phyloP scores from a whole-genome alignment of 2,329 filamentous ascomycete species.

The Scleromitrula shiraiana region DNA sequence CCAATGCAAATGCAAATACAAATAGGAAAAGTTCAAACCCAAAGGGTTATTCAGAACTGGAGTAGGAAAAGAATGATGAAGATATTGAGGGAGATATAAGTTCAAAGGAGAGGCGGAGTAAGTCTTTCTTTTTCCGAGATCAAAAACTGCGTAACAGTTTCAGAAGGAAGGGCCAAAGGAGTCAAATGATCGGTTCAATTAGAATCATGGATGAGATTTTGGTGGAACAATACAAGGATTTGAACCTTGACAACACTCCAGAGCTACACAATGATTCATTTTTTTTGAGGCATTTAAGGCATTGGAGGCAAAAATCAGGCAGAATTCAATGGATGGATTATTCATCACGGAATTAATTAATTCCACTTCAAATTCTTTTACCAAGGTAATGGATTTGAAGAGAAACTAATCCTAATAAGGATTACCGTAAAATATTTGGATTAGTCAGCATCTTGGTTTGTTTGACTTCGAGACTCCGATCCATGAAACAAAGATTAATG shows the following conservation, averaged over 20 bases:
- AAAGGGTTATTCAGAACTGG: neutral
- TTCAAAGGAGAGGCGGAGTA: conserved; percentile 41
- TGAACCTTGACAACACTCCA: no score
- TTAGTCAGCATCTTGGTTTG: no score
- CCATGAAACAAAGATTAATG: no score
- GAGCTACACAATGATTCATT: no score
- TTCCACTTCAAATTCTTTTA: neutral
- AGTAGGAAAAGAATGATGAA: neutral
- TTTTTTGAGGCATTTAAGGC: no score
- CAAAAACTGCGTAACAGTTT: conserved; percentile 6
- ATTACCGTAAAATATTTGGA: no score
- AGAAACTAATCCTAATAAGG: neutral
- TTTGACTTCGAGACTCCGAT: no score
- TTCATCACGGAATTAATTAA: conserved; percentile 5
- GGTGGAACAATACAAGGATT: neutral
- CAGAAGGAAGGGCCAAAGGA: conserved; percentile 6
- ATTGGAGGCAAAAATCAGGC: no score
- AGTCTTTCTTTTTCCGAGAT: conserved; percentile 31
- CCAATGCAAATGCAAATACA: conserved; percentile 32
- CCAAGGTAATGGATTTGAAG: neutral
- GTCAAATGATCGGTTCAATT: conserved; percentile 9
- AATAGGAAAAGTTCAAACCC: conserved; percentile 7
- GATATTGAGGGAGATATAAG: neutral
- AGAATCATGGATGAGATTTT: conserved; percentile 7
- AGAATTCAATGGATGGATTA: no score